These are phyloP conservation scores for Clitocybe nebularis DNA, from an alignment of 1,284 basidiomycete species.

Conservation along the genomic window DNA sequence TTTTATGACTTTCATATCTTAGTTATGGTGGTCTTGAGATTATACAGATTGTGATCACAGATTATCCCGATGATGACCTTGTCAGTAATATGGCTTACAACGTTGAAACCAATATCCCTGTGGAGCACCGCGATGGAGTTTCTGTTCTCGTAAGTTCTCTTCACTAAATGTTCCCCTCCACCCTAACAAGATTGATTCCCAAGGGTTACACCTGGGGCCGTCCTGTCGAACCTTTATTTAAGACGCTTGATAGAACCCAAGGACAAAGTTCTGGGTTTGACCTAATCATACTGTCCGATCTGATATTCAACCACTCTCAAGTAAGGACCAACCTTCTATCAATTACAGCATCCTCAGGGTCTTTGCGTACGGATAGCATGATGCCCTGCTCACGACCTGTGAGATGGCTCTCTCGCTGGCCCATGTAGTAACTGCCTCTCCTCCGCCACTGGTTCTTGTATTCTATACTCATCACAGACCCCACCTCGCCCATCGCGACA, in stretches of 20 bases:
- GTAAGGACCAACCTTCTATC: no score
- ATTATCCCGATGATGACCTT: constrained; percentile 86
- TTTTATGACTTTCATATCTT: not conserved
- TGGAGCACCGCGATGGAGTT: constrained; percentile 29
- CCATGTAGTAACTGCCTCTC: constrained; percentile 5
- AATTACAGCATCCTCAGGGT: no score
- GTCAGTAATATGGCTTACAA: constrained; percentile 79
- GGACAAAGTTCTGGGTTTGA: constrained; percentile 50
- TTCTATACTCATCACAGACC: constrained; percentile 94
- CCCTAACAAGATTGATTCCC: not conserved
- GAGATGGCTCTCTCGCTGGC: constrained; percentile 39
- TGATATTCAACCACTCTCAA: constrained; percentile 88
- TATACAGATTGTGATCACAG: constrained; percentile 75
- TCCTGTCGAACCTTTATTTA: constrained; percentile 52
- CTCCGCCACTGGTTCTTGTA: constrained; percentile 66
- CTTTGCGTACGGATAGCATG: constrained; percentile 51
- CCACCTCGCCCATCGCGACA: constrained; percentile 79
- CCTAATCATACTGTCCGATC: constrained; percentile 86
- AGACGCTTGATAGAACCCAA: constrained; percentile 26
- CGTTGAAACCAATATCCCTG: constrained; percentile 52
- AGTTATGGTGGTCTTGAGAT: not conserved
- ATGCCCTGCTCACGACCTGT: constrained; percentile 78
- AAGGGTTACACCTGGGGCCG: constrained; percentile 92
- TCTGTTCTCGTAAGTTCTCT: constrained; percentile 43
- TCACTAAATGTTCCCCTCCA: not conserved